A percentile compares a stretch with the other conserved stretches of the same genome.
These are phyloP conservation scores for Isatis tinctoria DNA, from an alignment of 345 rosid species.

Conservation along the genomic window DNA sequence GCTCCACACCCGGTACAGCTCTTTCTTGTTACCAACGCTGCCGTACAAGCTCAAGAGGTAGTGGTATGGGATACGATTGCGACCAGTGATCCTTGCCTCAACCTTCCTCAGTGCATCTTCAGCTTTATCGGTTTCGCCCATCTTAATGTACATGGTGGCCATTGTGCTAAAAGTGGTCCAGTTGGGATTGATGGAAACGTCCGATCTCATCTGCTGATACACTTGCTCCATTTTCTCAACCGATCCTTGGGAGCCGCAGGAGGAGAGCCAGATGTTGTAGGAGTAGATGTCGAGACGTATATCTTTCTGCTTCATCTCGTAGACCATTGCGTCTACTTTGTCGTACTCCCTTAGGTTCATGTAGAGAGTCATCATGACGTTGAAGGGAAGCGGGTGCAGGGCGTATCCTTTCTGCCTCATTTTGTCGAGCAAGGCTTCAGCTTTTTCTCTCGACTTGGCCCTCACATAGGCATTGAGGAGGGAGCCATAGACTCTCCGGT, in stretches of 20 bases:
- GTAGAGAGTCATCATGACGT: slow-evolving; percentile 97
- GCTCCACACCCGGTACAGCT: slow-evolving; percentile 73
- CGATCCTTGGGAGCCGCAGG: slow-evolving; percentile 66
- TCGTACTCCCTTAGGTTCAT: slow-evolving; percentile 75
- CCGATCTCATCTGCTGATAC: slow-evolving; percentile 67
- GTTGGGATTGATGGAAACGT: slow-evolving; percentile 54
- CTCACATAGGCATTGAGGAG: slow-evolving; percentile 75
- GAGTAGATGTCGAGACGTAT: slow-evolving; percentile 74
- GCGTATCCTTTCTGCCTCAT: slow-evolving; percentile 73
- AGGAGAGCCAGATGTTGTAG: slow-evolving; percentile 91
- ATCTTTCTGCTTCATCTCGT: slow-evolving; percentile 75
- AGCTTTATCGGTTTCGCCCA: slow-evolving; percentile 73
- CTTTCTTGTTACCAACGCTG: slow-evolving; percentile 60
- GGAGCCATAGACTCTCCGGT: slow-evolving; percentile 78
- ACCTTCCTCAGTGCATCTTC: slow-evolving; percentile 71
- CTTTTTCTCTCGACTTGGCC: slow-evolving; percentile 57
- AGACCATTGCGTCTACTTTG: slow-evolving; percentile 61
- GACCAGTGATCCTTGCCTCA: slow-evolving; percentile 79
- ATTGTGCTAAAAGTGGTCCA: slow-evolving; percentile 95
- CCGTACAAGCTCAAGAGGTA: slow-evolving; percentile 85
- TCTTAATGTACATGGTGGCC: slow-evolving; percentile 83
- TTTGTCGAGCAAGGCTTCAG: slow-evolving; percentile 55
- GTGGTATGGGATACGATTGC: slow-evolving; percentile 80
- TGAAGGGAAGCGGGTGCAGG: slow-evolving; percentile 67
- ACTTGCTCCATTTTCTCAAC: slow-evolving; percentile 71